phyloP scores from a whole-genome alignment of 2,329 filamentous ascomycete species.

The Coniochaeta sp. region DNA sequence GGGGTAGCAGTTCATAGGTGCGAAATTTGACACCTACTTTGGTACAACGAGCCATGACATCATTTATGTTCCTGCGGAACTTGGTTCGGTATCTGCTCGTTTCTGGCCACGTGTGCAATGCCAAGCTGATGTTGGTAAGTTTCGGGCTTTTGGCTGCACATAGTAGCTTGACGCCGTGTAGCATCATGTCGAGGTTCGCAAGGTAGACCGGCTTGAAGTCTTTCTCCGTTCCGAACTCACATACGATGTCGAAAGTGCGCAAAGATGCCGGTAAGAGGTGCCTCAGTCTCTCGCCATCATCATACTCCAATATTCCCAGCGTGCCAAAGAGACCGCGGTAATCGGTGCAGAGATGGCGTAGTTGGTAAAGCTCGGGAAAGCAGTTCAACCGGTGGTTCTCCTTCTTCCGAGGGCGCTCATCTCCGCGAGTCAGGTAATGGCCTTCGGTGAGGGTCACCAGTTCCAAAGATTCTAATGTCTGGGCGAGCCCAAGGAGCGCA shows the following conservation, averaged over 20 bases:
- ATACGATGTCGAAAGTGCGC: conserved; percentile 16
- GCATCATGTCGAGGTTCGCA: conserved; percentile 17
- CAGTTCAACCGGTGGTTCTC: conserved; percentile 19
- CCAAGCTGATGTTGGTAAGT: conserved; percentile 14
- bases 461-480: conserved; percentile 13
- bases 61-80: conserved; percentile 14
- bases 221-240: conserved; percentile 16
- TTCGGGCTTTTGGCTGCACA: conserved; percentile 10
- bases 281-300: conserved; percentile 17
- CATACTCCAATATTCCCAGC: conserved; percentile 17
- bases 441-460: conserved; percentile 14
- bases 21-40: conserved; percentile 14
- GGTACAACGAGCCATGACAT: conserved; percentile 11
- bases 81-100: conserved; percentile 15
- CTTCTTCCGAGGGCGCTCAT: conserved; percentile 16
- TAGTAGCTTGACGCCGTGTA: conserved; percentile 15
- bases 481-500: conserved; percentile 11
- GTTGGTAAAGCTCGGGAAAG: conserved; percentile 12
- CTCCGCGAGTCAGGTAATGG: conserved; percentile 18
- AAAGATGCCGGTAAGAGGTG: conserved; percentile 14
- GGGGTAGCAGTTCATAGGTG: conserved; percentile 16
- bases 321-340: conserved; percentile 19
- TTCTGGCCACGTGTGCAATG: conserved; percentile 19
- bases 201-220: conserved; percentile 19
- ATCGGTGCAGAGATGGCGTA: conserved; percentile 15